Evolutionary conservation across 2,329 filamentous ascomycete species (phyloP).

Genomic region (Diaporthe sp.): DNA sequence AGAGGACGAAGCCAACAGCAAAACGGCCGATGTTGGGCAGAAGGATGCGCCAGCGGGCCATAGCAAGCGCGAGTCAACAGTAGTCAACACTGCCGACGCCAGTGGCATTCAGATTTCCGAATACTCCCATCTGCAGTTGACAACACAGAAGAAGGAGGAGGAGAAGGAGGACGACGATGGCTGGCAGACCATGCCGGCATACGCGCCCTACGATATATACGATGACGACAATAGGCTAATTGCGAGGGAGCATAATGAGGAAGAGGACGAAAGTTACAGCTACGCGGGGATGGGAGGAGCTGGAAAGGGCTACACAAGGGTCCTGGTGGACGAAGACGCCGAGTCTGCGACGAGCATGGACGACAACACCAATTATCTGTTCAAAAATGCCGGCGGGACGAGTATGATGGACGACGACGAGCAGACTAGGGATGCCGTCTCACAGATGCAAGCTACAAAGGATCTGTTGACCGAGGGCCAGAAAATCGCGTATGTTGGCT

Average conservation of each 20-base stretch:
- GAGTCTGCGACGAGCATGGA: conserved; percentile 96
- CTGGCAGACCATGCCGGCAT: conserved; percentile 96
- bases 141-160: conserved; percentile 63
- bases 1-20: neutral
- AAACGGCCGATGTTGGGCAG: conserved; percentile 39
- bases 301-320: conserved; percentile 93
- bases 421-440: conserved; percentile 85
- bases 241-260: conserved; percentile 82
- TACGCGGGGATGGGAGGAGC: conserved; percentile 88
- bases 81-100: conserved; percentile 52
- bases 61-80: conserved; percentile 56
- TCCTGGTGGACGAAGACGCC: conserved; percentile 88
- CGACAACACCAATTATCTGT: conserved; percentile 96
- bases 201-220: conserved; percentile 94
- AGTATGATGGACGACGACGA: conserved; percentile 79
- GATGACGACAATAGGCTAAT: conserved; percentile 92
- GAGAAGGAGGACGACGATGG: conserved; percentile 70
- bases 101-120: conserved; percentile 72
- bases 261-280: conserved; percentile 75
- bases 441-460: conserved; percentile 96
- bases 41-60: conserved; percentile 45
- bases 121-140: conserved; percentile 90
- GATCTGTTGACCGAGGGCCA: conserved; percentile 95
- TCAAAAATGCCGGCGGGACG: conserved; percentile 78
- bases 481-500: conserved; percentile 93